These are phyloP conservation scores for Schizothecium vesticola DNA, from an alignment of 495 filamentous ascomycete genomes.

Conservation along the genomic window DNA sequence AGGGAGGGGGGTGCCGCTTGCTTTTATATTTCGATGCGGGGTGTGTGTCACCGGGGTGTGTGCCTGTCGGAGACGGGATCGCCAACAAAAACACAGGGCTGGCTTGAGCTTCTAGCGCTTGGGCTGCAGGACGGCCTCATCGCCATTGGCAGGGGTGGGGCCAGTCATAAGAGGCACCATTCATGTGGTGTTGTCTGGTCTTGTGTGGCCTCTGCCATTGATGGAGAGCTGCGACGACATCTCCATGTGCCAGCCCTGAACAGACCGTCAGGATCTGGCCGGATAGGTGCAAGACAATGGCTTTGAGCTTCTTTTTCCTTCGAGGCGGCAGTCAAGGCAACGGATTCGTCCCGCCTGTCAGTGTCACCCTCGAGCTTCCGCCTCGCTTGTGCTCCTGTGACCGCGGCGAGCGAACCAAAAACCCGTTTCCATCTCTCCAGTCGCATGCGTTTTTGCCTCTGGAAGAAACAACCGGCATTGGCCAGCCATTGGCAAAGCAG, in stretches of 20 bases:
- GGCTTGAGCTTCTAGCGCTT: conserved; percentile 14
- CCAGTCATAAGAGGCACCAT: conserved; percentile 4
- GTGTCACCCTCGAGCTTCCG: not conserved
- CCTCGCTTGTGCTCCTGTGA: not conserved
- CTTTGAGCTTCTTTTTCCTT: not conserved
- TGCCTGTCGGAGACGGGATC: conserved; percentile 16
- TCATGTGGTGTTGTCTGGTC: not conserved
- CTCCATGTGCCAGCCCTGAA: not conserved
- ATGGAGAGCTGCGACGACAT: not conserved
- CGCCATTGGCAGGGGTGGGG: conserved; percentile 9
- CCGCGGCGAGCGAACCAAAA: not conserved
- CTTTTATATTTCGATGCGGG: conserved; percentile 37
- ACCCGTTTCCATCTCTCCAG: conserved; percentile 1
- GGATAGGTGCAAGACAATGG: not conserved
- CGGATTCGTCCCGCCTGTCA: not conserved
- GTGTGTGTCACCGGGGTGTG: conserved; percentile 11
- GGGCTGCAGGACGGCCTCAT: conserved; percentile 2
- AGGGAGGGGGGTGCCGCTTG: conserved; percentile 24
- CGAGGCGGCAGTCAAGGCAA: not conserved
- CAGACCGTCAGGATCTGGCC: not conserved
- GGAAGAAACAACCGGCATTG: not conserved
- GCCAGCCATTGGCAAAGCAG: not conserved
- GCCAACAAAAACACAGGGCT: conserved; percentile 21
- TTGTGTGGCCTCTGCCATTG: conserved; percentile 8
- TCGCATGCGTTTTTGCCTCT: conserved; percentile 4